Evolutionary conservation across 164 flowering plant species (phyloP).

Genomic region (Brasenia schreberi): DNA sequence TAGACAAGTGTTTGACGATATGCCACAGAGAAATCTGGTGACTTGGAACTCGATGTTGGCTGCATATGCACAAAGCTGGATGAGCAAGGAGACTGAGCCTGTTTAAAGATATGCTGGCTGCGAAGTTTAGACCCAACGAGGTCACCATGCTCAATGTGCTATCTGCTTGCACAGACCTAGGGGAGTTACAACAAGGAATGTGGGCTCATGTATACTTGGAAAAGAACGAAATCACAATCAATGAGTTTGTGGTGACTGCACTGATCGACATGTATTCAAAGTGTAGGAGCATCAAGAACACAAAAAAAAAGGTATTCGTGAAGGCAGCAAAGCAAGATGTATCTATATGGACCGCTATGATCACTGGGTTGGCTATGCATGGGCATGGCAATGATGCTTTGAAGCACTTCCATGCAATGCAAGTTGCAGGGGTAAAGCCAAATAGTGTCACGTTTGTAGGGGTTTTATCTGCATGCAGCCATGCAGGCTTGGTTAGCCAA

Average conservation of each 20-base stretch:
- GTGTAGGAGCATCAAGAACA: constrained; percentile 16
- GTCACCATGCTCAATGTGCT: constrained; percentile 5
- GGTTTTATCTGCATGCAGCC: not conserved
- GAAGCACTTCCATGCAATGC: constrained; percentile 1
- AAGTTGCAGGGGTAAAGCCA: constrained; percentile 3
- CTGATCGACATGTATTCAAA: constrained; percentile 35
- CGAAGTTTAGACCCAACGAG: constrained; percentile 1
- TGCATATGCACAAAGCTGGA: constrained; percentile 21
- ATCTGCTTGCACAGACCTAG: constrained; percentile 8
- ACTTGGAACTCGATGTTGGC: constrained; percentile 30
- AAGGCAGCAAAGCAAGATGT: constrained; percentile 2
- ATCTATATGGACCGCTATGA: constrained; percentile 7
- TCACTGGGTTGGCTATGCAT: constrained; percentile 8
- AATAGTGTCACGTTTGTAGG: constrained; percentile 8
- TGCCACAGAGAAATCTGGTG: constrained; percentile 21
- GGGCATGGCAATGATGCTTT: constrained; percentile 6
- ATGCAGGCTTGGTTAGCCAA: too few species aligned
- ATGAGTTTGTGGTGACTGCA: constrained; percentile 12
- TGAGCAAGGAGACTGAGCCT: constrained; percentile 6
- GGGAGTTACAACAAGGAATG: constrained; percentile 7
- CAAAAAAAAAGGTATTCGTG: constrained; percentile 5
- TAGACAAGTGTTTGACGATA: constrained; percentile 24
- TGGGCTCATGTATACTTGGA: constrained; percentile 6
- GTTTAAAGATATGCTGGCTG: constrained; percentile 3
- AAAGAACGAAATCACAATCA: not conserved